Evolutionary conservation across 805 yeast species (phyloP).

Genomic region (Komagataella kurtzmanii): DNA sequence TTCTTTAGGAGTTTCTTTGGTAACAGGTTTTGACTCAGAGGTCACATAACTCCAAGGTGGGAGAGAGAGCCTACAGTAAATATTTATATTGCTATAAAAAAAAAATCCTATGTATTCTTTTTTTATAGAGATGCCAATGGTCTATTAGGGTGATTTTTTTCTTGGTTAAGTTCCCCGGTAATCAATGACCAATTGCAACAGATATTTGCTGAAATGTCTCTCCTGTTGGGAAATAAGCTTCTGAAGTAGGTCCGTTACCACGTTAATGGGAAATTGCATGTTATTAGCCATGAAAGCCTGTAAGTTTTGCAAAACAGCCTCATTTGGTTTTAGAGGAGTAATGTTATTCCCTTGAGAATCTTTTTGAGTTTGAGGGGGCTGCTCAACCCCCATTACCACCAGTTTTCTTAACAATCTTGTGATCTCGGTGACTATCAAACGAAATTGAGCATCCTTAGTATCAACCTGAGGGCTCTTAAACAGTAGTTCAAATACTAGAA

Average conservation of each 20-base stretch:
- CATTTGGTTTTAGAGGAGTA: constrained; percentile 11
- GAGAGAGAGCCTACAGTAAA: not conserved
- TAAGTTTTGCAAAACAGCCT: constrained; percentile 15
- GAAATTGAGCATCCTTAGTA: constrained; percentile 66
- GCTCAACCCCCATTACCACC: constrained; percentile 19
- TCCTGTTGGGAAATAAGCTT: constrained; percentile 40
- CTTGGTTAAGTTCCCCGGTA: not conserved
- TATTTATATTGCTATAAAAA: not conserved
- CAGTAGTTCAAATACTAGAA: constrained; percentile 68
- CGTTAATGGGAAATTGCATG: constrained; percentile 46
- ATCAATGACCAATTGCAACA: not conserved
- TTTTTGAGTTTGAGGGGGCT: constrained; percentile 9
- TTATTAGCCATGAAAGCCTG: constrained; percentile 29
- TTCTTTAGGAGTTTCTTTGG: not conserved
- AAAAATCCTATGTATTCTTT: not conserved
- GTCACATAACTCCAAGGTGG: not conserved
- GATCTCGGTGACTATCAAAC: constrained; percentile 59
- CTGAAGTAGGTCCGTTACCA: constrained; percentile 48
- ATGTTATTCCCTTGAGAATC: constrained; percentile 27
- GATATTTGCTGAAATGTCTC: constrained; percentile 57
- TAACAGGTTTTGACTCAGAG: not conserved
- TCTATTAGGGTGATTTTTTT: not conserved
- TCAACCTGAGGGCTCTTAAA: constrained; percentile 54
- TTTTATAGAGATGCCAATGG: not conserved
- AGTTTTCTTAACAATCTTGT: constrained; percentile 56